phyloP scores from a whole-genome alignment of 352 stramenopile genomes.

The Globisporangium solare region DNA sequence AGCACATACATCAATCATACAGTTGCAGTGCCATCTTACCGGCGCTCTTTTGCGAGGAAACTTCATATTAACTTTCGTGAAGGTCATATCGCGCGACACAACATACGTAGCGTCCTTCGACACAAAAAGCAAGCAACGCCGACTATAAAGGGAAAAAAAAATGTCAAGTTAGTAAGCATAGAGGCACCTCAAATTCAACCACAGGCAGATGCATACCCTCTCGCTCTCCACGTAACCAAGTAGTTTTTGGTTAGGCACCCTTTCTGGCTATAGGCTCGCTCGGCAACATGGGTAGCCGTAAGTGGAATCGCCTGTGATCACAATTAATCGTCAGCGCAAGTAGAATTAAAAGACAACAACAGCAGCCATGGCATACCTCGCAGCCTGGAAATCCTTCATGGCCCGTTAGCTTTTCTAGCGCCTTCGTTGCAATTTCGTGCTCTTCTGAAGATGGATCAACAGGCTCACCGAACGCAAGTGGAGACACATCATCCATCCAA shows the following conservation, averaged over 20 bases:
- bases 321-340: slow-evolving; percentile 3
- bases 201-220: slow-evolving; percentile 42
- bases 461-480: slow-evolving; percentile 56
- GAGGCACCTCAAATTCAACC: background rate
- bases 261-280: slow-evolving; percentile 67
- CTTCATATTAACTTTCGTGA: slow-evolving; percentile 87
- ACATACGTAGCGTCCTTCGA: slow-evolving; percentile 67
- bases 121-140: slow-evolving; percentile 75
- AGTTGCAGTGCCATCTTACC: slow-evolving; percentile 22
- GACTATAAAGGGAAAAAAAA: slow-evolving; percentile 25
- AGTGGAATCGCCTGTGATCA: slow-evolving; percentile 65
- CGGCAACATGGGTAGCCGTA: slow-evolving; percentile 76
- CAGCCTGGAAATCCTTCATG: slow-evolving; percentile 78
- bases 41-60: slow-evolving; percentile 70
- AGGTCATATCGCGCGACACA: slow-evolving; percentile 76
- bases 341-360: background rate
- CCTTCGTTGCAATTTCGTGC: slow-evolving; percentile 43
- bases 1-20: slow-evolving; percentile 7
- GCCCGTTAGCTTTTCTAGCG: slow-evolving; percentile 65
- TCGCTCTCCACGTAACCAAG: slow-evolving; percentile 76
- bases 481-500: slow-evolving; percentile 77
- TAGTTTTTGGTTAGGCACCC: slow-evolving; percentile 78
- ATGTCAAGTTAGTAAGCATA: slow-evolving; percentile 1
- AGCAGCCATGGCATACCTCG: slow-evolving; percentile 38
- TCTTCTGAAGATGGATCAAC: slow-evolving; percentile 60